A percentile compares a stretch with the other conserved stretches of the same genome.
phyloP scores from a whole-genome alignment of 441 rosid genomes.

The Raphanus hybrid region DNA sequence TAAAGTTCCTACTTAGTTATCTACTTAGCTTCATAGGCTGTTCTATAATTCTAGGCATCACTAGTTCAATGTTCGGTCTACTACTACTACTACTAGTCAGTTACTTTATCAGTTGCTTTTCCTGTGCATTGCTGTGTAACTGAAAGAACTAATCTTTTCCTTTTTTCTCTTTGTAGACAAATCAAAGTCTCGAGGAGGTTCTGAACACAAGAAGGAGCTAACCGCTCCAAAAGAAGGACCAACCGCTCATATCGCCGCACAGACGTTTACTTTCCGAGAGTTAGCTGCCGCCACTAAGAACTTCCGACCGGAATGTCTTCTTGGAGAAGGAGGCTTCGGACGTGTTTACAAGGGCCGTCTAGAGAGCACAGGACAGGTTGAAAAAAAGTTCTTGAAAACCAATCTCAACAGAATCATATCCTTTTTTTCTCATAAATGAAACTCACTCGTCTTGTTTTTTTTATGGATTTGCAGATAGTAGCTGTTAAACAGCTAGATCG shows the following conservation, averaged over 20 bases:
- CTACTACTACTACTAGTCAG: background rate
- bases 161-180: slow-evolving; percentile 52
- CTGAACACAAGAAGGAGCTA: slow-evolving; percentile 76
- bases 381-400: background rate
- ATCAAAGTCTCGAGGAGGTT: slow-evolving; percentile 66
- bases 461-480: slow-evolving; percentile 80
- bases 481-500: slow-evolving; percentile 97
- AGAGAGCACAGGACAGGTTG: slow-evolving; percentile 95
- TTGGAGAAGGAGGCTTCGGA: slow-evolving; percentile 99
- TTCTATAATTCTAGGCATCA: slow-evolving; percentile 5
- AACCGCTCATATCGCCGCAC: slow-evolving; percentile 81
- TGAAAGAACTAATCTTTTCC: slow-evolving; percentile 1
- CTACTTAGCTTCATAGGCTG: too few species aligned
- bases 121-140: slow-evolving; percentile 3
- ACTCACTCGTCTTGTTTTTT: background rate
- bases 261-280: slow-evolving; percentile 89
- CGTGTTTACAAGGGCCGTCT: slow-evolving; percentile 93
- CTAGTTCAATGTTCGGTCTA: slow-evolving; percentile 8
- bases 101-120: background rate
- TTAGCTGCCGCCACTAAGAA: slow-evolving; percentile 90
- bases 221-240: slow-evolving; percentile 71
- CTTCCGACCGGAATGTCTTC: slow-evolving; percentile 77
- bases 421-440: slow-evolving; percentile 51
- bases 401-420: background rate
- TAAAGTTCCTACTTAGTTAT: slow-evolving; percentile 26